Percentiles rank a stretch among this genome's conserved stretches.
phyloP scores from a whole-genome alignment of 257 asterid species.

The Scutellaria baicalensis region DNA sequence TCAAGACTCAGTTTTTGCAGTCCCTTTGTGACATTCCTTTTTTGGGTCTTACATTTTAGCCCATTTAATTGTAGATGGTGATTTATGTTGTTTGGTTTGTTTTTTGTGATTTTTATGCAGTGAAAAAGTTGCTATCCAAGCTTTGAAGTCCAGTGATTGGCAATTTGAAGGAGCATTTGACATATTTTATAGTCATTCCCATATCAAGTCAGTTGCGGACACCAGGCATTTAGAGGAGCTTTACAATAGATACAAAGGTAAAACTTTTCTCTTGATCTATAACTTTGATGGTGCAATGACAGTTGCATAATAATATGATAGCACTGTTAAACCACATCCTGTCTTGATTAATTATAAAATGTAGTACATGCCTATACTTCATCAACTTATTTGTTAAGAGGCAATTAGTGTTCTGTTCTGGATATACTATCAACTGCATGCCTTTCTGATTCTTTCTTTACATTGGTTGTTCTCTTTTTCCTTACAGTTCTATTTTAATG shows the following conservation, averaged over 20 bases:
- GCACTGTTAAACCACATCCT: constrained; percentile 1
- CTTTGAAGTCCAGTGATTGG: constrained; percentile 92
- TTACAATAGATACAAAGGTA: constrained; percentile 90
- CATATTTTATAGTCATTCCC: constrained; percentile 83
- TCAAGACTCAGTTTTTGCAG: neutral
- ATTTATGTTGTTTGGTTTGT: constrained; percentile 2
- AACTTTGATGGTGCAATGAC: neutral
- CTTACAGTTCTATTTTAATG: neutral
- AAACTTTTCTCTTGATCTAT: neutral
- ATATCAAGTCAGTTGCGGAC: constrained; percentile 64
- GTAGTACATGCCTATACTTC: neutral
- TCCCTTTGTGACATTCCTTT: neutral
- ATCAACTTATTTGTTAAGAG: neutral
- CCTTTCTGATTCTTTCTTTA: neutral
- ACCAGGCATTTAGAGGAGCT: constrained; percentile 91
- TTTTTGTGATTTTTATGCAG: constrained; percentile 35
- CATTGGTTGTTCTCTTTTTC: neutral
- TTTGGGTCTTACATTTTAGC: neutral
- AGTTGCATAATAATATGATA: neutral
- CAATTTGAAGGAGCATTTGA: constrained; percentile 98
- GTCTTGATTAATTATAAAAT: neutral
- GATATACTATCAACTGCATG: neutral
- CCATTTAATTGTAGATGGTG: neutral
- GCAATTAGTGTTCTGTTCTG: neutral
- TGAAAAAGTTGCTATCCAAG: constrained; percentile 83